These are phyloP conservation scores for Monosporozyma servazzii DNA, from an alignment of 805 yeast species.

Conservation along the genomic window DNA sequence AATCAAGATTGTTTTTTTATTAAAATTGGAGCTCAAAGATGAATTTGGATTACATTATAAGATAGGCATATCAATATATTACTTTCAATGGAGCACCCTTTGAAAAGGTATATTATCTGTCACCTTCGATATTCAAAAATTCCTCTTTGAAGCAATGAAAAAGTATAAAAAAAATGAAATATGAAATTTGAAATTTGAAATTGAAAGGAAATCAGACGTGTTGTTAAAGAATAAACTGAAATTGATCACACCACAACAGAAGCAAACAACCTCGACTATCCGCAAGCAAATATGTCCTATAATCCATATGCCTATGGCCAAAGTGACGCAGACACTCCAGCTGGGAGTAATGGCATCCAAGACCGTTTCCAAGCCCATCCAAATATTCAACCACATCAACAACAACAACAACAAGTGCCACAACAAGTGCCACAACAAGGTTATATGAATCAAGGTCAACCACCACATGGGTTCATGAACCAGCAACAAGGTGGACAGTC, in stretches of 20 bases:
- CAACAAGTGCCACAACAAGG: conserved; percentile 22
- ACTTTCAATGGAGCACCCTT: too few relatives aligned
- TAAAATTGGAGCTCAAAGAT: too few relatives aligned
- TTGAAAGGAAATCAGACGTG: not conserved
- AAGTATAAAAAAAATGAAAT: too few relatives aligned
- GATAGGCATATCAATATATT: too few relatives aligned
- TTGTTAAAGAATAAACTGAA: too few relatives aligned
- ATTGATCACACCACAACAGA: not conserved
- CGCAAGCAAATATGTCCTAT: conserved; percentile 30
- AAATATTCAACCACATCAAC: not conserved
- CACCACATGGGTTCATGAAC: conserved; percentile 19
- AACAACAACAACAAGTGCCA: conserved; percentile 1
- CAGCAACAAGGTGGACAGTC: conserved; percentile 7
- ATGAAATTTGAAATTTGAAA: not conserved
- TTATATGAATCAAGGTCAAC: conserved; percentile 11
- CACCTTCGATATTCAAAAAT: too few relatives aligned
- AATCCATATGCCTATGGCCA: conserved; percentile 33
- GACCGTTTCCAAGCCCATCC: not conserved
- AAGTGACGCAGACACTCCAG: conserved; percentile 14
- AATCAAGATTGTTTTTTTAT: too few relatives aligned
- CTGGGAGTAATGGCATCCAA: conserved; percentile 3
- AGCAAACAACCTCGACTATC: not conserved
- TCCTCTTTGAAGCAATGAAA: not conserved
- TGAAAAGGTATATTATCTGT: too few relatives aligned
- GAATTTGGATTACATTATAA: too few relatives aligned